Percentiles rank a stretch among this genome's conserved stretches.
Conservation (phyloP, 768 basidiomycete genomes). For the Trametes gibbosa region DNA sequence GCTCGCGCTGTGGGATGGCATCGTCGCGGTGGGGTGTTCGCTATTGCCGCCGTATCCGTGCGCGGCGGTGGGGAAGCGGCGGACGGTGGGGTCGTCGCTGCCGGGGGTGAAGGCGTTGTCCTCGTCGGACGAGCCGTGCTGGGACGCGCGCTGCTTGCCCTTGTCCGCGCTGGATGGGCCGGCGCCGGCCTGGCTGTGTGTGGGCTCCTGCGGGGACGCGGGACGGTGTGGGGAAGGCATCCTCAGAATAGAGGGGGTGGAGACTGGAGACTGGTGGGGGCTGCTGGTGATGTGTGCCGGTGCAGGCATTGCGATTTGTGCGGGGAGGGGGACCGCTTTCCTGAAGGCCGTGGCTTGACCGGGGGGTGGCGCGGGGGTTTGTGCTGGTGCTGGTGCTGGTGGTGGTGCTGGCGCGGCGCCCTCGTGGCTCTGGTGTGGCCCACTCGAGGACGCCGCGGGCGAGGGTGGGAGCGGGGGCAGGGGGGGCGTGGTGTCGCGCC, state of each 20-base stretch:
- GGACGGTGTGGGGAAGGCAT: not conserved
- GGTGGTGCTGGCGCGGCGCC: not conserved
- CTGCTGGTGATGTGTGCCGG: not conserved
- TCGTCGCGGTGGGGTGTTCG: not conserved
- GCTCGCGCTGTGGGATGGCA: not conserved
- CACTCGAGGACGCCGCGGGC: not conserved
- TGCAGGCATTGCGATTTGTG: constrained; percentile 5
- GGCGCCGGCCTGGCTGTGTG: not conserved
- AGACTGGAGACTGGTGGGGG: not conserved
- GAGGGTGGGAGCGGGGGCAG: not conserved
- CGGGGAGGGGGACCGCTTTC: constrained; percentile 10
- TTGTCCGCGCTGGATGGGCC: not conserved
- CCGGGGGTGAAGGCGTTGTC: not conserved
- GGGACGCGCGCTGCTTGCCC: not conserved
- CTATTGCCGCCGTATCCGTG: not conserved
- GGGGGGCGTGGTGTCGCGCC: not conserved
- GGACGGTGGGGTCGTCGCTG: too few relatives aligned
- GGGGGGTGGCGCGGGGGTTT: not conserved
- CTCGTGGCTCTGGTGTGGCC: constrained; percentile 11
- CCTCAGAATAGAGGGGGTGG: constrained; percentile 3
- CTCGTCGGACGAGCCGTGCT: constrained; percentile 2
- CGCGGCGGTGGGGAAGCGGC: too few relatives aligned
- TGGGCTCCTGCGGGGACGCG: not conserved
- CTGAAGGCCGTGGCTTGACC: constrained; percentile 8
- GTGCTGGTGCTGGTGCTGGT: not conserved